Percentiles rank a stretch among this genome's conserved stretches.
Evolutionary conservation across 2,329 filamentous ascomycete species (phyloP).

Genomic region (Emmonsiellopsis sp.): DNA sequence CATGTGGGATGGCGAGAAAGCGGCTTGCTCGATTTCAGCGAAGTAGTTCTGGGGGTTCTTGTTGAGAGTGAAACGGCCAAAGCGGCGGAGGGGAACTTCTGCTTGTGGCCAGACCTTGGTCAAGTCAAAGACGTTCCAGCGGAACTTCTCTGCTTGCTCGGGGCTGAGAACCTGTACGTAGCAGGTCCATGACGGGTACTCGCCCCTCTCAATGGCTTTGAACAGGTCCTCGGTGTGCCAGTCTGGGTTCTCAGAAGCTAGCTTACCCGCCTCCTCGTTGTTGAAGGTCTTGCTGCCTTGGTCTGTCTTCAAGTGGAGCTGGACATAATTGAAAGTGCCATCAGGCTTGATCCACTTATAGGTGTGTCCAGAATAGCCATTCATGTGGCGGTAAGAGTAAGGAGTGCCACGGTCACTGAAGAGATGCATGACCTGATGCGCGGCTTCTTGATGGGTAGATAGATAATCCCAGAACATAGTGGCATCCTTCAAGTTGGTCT

Average conservation of each 20-base stretch:
- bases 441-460: constrained; percentile 52
- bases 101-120: constrained; percentile 61
- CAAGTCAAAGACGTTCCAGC: constrained; percentile 58
- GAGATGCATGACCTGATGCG: constrained; percentile 57
- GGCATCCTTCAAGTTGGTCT: constrained; percentile 60
- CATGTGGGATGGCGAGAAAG: constrained; percentile 60
- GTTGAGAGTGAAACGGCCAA: constrained; percentile 57
- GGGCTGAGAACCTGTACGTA: constrained; percentile 57
- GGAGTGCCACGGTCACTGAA: constrained; percentile 60
- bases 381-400: constrained; percentile 57
- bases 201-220: constrained; percentile 51
- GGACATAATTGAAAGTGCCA: constrained; percentile 57
- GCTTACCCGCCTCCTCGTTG: constrained; percentile 46
- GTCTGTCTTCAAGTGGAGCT: constrained; percentile 56
- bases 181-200: constrained; percentile 55
- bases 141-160: constrained; percentile 52
- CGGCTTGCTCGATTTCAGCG: constrained; percentile 61
- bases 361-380: constrained; percentile 59
- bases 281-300: constrained; percentile 54
- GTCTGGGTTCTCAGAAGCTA: constrained; percentile 52
- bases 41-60: constrained; percentile 60
- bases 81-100: constrained; percentile 51
- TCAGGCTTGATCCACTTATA: constrained; percentile 59
- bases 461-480: constrained; percentile 63
- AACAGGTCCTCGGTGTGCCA: constrained; percentile 56